Evolutionary conservation across 2,329 filamentous ascomycete species (phyloP), one percentile per base, ranked within the genome.

Genomic region (Byssothecium circinans): DNA sequence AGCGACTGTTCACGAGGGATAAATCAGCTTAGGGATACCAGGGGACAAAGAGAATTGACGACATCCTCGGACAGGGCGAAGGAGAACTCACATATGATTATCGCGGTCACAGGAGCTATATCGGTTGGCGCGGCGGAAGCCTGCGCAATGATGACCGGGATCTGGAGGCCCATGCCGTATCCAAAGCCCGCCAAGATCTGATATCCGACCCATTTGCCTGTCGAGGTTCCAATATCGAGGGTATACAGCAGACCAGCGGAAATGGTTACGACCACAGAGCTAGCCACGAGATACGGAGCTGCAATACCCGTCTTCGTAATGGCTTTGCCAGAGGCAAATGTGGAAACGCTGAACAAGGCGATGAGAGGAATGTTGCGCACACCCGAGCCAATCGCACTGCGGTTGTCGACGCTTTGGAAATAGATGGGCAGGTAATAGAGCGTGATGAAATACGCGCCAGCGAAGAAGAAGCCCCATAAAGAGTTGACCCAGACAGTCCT

Each of bases 361-460:
- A 78, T 64, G 18, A 75, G 53, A 6, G 74, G 70, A 8, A 78
- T 54, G 41, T 73, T 75, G 19, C 66, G 61, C 14, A 78, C 62
- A 2, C 75, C 75, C 1, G 67, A 71, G 17, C 60, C 45, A 8
- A 63, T 57, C 1, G 75, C 61, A 8, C 47, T 61, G 8, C 64
- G 60, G 25, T 62, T 61, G 15, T 63, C 58, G 10, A 77, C 66
- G 0, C 64, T 58, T 57, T 79, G 76, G 62, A 79, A 79, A 56
- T 75, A 78, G 29, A 79, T 72, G 3, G 75, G 75, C 1, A 77
- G 59, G 50, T 74, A 76, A 61, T 76, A 77, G 5, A 76, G 53
- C 1, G 73, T 37, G n/a, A 73, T 29, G 47, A 72, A 69, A 45
- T 66, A 75, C 14, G 54, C 44, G 14, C 68, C 73, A 53, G 49